Conservation (phyloP, 208 protist genomes). For the Zelonia costaricensis region DNA sequence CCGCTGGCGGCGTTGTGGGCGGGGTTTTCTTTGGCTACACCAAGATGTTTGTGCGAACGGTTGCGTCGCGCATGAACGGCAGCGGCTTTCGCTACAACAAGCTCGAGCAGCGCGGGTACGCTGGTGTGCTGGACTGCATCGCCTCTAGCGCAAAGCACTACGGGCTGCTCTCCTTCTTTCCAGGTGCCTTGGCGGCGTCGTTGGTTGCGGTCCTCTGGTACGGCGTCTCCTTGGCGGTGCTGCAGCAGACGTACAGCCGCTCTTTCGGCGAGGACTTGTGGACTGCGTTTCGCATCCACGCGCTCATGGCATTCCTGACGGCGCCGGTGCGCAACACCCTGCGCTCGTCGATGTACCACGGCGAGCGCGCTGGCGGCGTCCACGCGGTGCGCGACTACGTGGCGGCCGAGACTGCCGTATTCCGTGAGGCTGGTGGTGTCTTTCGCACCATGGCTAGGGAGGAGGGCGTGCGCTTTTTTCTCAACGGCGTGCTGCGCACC, state of each 20-base stretch:
- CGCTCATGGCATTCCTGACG: slow-evolving; percentile 82
- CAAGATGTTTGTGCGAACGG: slow-evolving; percentile 71
- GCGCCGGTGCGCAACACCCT: slow-evolving; percentile 80
- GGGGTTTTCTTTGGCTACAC: slow-evolving; percentile 53
- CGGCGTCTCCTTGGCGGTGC: slow-evolving; percentile 58
- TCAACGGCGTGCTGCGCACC: slow-evolving; percentile 71
- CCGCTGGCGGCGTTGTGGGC: slow-evolving; percentile 55
- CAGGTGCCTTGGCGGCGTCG: slow-evolving; percentile 49
- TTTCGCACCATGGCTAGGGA: slow-evolving; percentile 47
- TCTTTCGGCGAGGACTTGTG: slow-evolving; percentile 59
- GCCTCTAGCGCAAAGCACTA: slow-evolving; percentile 53
- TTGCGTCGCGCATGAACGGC: slow-evolving; percentile 67
- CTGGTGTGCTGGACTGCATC: slow-evolving; percentile 68
- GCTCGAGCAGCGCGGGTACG: slow-evolving; percentile 41
- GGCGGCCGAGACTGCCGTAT: slow-evolving; percentile 66
- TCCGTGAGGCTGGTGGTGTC: slow-evolving; percentile 69
- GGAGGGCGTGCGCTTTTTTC: slow-evolving; percentile 78
- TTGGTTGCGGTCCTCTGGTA: slow-evolving; percentile 75
- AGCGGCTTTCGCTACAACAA: slow-evolving; percentile 47
- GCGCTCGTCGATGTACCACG: slow-evolving; percentile 65
- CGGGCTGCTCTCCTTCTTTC: slow-evolving; percentile 79
- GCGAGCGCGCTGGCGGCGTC: slow-evolving; percentile 79
- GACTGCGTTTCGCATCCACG: slow-evolving; percentile 73
- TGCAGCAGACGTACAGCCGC: slow-evolving; percentile 49
- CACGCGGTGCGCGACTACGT: slow-evolving; percentile 48